Conservation (phyloP, 2,329 filamentous ascomycete species). For the Colletotrichum lini region DNA sequence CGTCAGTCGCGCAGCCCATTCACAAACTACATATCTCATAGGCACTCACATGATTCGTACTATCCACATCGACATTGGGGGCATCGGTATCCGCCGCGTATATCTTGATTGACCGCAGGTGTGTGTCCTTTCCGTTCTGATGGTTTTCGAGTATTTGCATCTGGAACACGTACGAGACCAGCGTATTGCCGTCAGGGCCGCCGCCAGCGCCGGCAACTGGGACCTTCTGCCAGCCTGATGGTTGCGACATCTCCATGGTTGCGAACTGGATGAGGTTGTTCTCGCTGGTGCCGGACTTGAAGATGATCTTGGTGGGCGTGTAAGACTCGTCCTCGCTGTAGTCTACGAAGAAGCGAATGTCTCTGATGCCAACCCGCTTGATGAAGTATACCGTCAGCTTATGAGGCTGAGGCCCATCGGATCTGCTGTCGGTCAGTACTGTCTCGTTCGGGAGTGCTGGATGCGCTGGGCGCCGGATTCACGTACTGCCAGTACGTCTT, state of each 20-base stretch:
- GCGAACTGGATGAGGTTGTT: conserved; percentile 93
- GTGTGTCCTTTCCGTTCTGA: conserved; percentile 99
- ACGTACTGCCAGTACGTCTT: conserved; percentile 84
- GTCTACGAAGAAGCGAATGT: conserved; percentile 88
- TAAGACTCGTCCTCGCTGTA: conserved; percentile 96
- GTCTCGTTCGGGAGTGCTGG: not conserved
- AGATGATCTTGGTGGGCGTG: conserved; percentile 92
- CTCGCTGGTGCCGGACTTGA: conserved; percentile 90
- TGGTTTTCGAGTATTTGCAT: conserved; percentile 95
- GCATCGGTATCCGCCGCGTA: conserved; percentile 73
- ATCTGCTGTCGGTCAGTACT: conserved; percentile 61
- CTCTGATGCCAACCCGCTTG: conserved; percentile 83
- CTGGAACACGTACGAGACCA: conserved; percentile 91
- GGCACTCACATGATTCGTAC: conserved; percentile 45
- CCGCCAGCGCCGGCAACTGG: conserved; percentile 70
- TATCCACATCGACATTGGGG: conserved; percentile 51
- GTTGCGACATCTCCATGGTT: conserved; percentile 82
- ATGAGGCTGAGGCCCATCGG: conserved; percentile 87
- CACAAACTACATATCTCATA: not conserved
- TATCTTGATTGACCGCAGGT: conserved; percentile 92
- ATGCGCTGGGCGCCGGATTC: conserved; percentile 4
- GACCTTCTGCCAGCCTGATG: conserved; percentile 92
- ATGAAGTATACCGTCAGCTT: conserved; percentile 88
- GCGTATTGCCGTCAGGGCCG: conserved; percentile 77
- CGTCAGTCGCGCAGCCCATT: conserved; percentile 26